Evolutionary conservation across 352 stramenopile genomes (phyloP).

Genomic region (Blastocystis sp.): DNA sequence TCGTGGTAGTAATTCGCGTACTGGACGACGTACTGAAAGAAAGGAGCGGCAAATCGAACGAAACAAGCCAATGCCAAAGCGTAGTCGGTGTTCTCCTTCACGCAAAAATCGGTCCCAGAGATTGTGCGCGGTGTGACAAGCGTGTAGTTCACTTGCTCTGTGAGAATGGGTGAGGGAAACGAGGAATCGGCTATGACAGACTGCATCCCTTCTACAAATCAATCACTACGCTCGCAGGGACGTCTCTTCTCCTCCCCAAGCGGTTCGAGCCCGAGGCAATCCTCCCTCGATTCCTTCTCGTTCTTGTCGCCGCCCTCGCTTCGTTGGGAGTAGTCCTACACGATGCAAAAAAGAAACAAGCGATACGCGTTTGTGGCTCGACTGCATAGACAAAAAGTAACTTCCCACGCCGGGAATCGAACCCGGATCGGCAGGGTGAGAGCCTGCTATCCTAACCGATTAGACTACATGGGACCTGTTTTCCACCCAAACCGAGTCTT

Average conservation of each 20-base stretch:
- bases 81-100: too few species aligned
- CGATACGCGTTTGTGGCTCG: not conserved
- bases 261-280: not conserved
- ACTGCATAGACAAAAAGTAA: conserved; percentile 10
- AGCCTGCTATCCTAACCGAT: conserved; percentile 74
- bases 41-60: not conserved
- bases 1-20: not conserved
- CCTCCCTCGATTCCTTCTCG: not conserved
- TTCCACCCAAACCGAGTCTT: not conserved
- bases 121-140: too few species aligned
- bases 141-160: too few species aligned
- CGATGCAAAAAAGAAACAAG: not conserved
- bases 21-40: not conserved
- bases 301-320: not conserved
- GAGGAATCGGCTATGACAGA: too few species aligned
- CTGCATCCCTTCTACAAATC: too few species aligned
- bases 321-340: not conserved
- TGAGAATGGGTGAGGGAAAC: too few species aligned
- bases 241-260: not conserved
- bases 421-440: conserved; percentile 73
- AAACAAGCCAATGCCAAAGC: not conserved
- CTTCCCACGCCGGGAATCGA: conserved; percentile 73
- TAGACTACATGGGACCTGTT: conserved; percentile 73
- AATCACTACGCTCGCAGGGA: not conserved
- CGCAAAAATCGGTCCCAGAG: too few species aligned